Evolutionary conservation across 257 asterid species (phyloP).

Genomic region (Solanum arcanum): DNA sequence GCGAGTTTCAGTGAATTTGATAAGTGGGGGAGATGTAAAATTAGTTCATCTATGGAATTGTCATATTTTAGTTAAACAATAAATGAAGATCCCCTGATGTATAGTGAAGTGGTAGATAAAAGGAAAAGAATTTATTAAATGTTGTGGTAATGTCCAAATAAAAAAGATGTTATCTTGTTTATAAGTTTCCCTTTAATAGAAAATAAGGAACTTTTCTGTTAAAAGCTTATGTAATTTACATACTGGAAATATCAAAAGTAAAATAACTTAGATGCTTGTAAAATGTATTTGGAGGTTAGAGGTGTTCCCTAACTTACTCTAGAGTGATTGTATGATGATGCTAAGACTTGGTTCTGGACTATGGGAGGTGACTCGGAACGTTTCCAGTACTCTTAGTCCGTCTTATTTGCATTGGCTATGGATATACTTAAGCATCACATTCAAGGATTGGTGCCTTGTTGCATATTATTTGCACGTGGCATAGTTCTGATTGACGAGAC

Average conservation of each 20-base stretch:
- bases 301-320: neutral
- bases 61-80: neutral
- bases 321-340: neutral
- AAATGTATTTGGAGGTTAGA: neutral
- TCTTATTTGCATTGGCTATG: no score
- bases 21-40: no score
- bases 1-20: neutral
- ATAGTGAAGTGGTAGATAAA: neutral
- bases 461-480: no score
- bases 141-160: neutral
- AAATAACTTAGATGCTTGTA: neutral
- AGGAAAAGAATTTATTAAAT: neutral
- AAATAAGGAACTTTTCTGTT: no score
- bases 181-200: no score
- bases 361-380: no score
- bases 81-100: neutral
- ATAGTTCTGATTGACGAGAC: no score
- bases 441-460: no score
- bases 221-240: neutral
- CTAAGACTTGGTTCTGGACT: no score
- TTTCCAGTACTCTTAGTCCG: no score
- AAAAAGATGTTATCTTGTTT: neutral
- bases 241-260: neutral
- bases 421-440: no score
- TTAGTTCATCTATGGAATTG: no score